Conservation (phyloP, 805 yeast genomes). For the Lipomyces yamanashiensis region DNA sequence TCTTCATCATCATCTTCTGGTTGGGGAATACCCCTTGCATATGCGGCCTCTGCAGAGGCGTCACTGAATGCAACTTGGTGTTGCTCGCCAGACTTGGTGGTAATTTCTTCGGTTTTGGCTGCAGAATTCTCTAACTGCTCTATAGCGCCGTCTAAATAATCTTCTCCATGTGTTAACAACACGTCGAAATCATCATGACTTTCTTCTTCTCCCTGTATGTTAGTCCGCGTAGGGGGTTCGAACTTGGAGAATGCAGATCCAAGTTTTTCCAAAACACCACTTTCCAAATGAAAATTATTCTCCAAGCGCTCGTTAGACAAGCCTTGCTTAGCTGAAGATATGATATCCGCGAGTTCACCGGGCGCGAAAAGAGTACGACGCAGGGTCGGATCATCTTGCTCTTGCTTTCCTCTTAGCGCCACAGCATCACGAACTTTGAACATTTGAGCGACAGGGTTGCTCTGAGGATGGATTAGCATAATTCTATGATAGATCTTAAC, state of each 20-base stretch:
- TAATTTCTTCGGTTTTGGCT: not conserved
- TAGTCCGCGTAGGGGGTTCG: not conserved
- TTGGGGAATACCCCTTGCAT: not conserved
- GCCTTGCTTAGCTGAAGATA: slow-evolving; percentile 4
- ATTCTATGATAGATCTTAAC: not conserved
- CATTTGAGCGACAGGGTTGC: slow-evolving; percentile 30
- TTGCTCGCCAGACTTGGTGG: not conserved
- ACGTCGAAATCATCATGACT: slow-evolving; percentile 10
- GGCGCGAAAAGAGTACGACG: slow-evolving; percentile 28
- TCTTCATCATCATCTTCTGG: slow-evolving; percentile 1
- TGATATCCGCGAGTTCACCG: slow-evolving; percentile 19
- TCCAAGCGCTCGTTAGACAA: slow-evolving; percentile 4
- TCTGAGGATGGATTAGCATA: not conserved
- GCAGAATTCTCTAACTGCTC: not conserved
- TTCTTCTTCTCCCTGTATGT: not conserved
- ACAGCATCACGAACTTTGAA: slow-evolving; percentile 19
- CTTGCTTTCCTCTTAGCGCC: slow-evolving; percentile 15
- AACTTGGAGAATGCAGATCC: slow-evolving; percentile 23
- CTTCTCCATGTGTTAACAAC: slow-evolving; percentile 22
- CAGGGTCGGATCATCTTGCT: slow-evolving; percentile 10
- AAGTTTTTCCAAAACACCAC: slow-evolving; percentile 14
- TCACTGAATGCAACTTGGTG: not conserved
- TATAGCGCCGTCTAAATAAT: slow-evolving; percentile 6
- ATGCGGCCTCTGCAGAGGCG: not conserved
- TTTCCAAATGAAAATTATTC: slow-evolving; percentile 7